Base-by-base conservation (phyloP, 306 rosid species). In the Mimosa bimucronata region DNA sequence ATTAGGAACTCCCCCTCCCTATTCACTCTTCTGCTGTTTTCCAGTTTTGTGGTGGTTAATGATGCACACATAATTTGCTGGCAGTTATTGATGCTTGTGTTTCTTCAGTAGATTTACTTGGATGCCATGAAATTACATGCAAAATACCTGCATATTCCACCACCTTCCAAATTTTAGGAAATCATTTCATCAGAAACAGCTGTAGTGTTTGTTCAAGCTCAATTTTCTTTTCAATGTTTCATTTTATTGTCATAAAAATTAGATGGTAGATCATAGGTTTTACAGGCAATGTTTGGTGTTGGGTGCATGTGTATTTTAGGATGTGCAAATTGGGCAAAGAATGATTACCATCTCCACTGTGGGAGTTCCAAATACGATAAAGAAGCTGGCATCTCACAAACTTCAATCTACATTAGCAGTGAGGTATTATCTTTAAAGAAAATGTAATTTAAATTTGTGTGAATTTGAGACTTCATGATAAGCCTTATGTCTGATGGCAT, bases 401-500 rank as follows among this genome's bases (percentile, higher is more conserved):
- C 98, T 95, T 87, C 98, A 95, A 78, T 95, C 98, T 52, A 92
- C 98, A 45, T 82, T 95, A 90, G 98, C 98, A 16, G 94, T 95
- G 89, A 95, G 98, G 98, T 95, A 85, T 74, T 66, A 18, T 53
- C 78, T 44, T 57, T 45, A 64, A 29, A 81, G 65, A 29, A 31
- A 74, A 71, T 42, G 28, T 55, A 21, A 40, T 41, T 79, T 53
- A 9, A 14, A 68, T 73, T 55, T 29, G 15, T 77, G 64, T 44
- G 55, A 41, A 60, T 84, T 83, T 76, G 76, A 25, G 75, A n/a
- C 62, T 70, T 52, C n/a, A 79, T 46, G 80, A 80, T 76, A 46
- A 74, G 78, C 11, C 52, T n/a, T 61, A 74, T 38, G 40, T 68
- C 60, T 37, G 80, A 44, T 68, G 77, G 14, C 37, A 73, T 73